Evolutionary conservation across 345 rosid genomes (phyloP), one percentile per base, ranked within the genome.

Genomic region (Anastatica hierochuntica): DNA sequence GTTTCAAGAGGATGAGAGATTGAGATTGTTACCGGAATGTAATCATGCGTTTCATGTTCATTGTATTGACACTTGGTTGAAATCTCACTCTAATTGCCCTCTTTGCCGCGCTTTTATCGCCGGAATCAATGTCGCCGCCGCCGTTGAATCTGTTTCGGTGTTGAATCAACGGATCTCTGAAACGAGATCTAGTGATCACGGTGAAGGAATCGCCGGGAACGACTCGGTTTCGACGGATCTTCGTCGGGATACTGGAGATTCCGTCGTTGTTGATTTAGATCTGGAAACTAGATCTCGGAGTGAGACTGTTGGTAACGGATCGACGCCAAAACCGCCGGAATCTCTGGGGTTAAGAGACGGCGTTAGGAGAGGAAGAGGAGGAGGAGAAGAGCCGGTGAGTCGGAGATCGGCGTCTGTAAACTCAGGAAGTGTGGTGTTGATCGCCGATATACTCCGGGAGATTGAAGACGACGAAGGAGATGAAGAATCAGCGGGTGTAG

Each of bases 11-110:
- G 50, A 78, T 4, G 97, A 85, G 73, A 78, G 66, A 54, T 39
- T 81, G 46, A 56, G 94, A 58, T 20, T 83, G 16, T n/a, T 83
- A 55, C 97, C 94, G 0, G 78, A 83, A 36, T 85, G 97, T 38
- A 78, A 56, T 51, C 97, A 90, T 45, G 95, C 95, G 11, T 90
- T 90, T 48, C 97, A 85, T 31, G 67, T 85, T 2, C 75, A 83
- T 17, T 90, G 95, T 27, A 85, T 85, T 18, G 95, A 90, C 54
- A 70, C 95, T n/a, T 90, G 97, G 95, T 67, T 85, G 5, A 80
- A 70, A 47, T 81, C 94, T 34, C 85, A 83, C 60, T 76, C 96
- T 6, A 90, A 70, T 4, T 90, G 97, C 39, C 97, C 94, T 40
- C 90, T 90, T 1, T 90, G 97, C 60, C 94, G 90, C 5, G 76